Evolutionary conservation across 176 grass and related monocot genomes (phyloP), one percentile per base, ranked within the genome.

Genomic region (Aegilops tauschii): DNA sequence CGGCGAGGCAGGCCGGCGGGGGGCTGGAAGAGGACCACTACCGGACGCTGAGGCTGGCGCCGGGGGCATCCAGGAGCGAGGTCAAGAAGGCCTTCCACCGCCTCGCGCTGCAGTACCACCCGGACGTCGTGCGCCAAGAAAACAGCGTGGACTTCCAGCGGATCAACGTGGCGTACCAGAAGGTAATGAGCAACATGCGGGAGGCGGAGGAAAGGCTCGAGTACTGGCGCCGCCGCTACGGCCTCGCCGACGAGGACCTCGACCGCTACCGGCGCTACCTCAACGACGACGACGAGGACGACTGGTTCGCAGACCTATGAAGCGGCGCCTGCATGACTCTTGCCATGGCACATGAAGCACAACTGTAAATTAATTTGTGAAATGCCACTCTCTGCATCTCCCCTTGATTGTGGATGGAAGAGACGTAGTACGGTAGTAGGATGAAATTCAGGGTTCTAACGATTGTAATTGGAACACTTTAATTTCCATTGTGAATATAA

Each of bases 71-170:
- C 14, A 76, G 69, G 32, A 45, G 65, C 79, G 90, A 92, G 65
- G 83, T 92, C 58, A 92, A 92, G 86, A 86, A 74, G 90, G 90
- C 90, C 10, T 92, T 92, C 79, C 90, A 83, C 64, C 82, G 69
- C 25, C 90, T 92, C 65, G 83, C 86, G 39, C 86, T 92, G 78
- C 80, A 88, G 86, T 78, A 83, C 20, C 86, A 88, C 59, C 86
- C 86, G 14, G 32, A 34, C 32, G 32, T 34, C 32, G 32, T 4
- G 32, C 32, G 10, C 40, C 40, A 44, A 44, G 40, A 11, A 44
- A 44, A 11, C 40, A 44, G 9, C 2, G 9, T 44, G 9, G 39
- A 10, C 8, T 42, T 42, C 39, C 61, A 81, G 77, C 23, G 77
- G 82, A 89, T 89, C 47, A 89, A 47, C 69, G 6, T 76, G 20